Evolutionary conservation across 805 yeast species (phyloP), one percentile per base, ranked within the genome.

Genomic region (Torulaspora delbrueckii): DNA sequence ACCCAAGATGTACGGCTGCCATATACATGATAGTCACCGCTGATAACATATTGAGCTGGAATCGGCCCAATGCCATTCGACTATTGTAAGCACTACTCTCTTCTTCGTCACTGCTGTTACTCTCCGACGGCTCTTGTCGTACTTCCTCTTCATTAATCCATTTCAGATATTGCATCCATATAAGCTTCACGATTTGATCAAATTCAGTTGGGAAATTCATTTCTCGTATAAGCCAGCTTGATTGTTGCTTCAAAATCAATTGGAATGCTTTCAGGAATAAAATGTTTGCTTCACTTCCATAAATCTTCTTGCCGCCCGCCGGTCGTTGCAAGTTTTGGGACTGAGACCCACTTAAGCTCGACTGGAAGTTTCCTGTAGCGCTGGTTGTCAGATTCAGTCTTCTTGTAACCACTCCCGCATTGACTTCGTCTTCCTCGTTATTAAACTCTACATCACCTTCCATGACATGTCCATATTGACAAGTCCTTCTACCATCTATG

Each of bases 391-490:
- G 66, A 41, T 76, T 78, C 23, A 84, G 58, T 46, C 86, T 69
- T 56, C 78, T 72, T 4, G 87, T 79, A 9, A 71, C 68, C 9
- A 73, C 73, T n/a, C 62, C 62, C 9, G 51, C 54, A 7, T 53
- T 52, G 37, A 62, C 63, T 28, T 77, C 84, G 48, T 82, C 91
- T n/a, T 83, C 89, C 38, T 87, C 96, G 57, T 87, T 91, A 51
- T 85, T 86, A 51, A 80, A 73, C 61, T 87, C 95, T 23, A 84
- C 60, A 51, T 82, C 84, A 28, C 90, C 89, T 52, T 82, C 91
- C 65, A 79, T 77, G 16, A 90, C 89, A 66, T 91, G 99, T 4
- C 98, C 98, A 58, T 77, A 84, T 57, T 86, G 91, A 62, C 99
- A 91, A 8, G 90, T 82, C 46, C 81, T 75, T 41, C 78, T 78